Evolutionary conservation across 2,329 filamentous ascomycete genomes (phyloP).

Genomic region (Trichoderma hamatum): DNA sequence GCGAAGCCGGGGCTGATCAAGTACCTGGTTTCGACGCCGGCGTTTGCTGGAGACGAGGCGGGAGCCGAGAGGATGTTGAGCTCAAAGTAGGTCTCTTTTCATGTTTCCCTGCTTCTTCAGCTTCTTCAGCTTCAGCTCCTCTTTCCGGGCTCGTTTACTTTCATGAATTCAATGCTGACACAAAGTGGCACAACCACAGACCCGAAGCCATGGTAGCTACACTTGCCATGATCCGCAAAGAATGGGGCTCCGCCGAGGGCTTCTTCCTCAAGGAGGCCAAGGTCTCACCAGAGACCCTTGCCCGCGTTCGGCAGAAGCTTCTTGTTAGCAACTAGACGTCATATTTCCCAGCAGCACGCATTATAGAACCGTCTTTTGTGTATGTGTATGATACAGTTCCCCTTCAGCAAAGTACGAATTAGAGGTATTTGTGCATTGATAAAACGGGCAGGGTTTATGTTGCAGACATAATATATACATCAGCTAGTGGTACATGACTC

Average conservation of each 20-base stretch:
- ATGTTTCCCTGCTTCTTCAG: not conserved
- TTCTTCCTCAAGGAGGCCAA: slow-evolving; percentile 65
- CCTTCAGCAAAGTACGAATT: not conserved
- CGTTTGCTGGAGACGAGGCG: slow-evolving; percentile 50
- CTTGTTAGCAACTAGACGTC: slow-evolving; percentile 37
- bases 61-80: slow-evolving; percentile 52
- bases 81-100: slow-evolving; percentile 41
- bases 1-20: slow-evolving; percentile 56
- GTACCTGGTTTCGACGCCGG: slow-evolving; percentile 53
- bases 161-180: not conserved
- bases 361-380: not conserved
- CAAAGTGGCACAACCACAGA: slow-evolving; percentile 34
- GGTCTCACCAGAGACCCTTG: slow-evolving; percentile 58
- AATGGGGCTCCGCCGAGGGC: slow-evolving; percentile 65
- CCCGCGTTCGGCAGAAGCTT: slow-evolving; percentile 54
- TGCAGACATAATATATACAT: slow-evolving; percentile 12
- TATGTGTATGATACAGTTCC: not conserved
- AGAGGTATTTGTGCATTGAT: slow-evolving; percentile 7
- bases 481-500: slow-evolving; percentile 9
- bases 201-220: slow-evolving; percentile 54
- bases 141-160: not conserved
- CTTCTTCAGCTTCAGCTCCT: not conserved
- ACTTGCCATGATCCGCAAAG: slow-evolving; percentile 56
- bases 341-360: not conserved
- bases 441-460: not conserved